Evolutionary conservation across 257 asterid species (phyloP), one percentile per base, ranked within the genome.

Genomic region (Paulownia fortunei): DNA sequence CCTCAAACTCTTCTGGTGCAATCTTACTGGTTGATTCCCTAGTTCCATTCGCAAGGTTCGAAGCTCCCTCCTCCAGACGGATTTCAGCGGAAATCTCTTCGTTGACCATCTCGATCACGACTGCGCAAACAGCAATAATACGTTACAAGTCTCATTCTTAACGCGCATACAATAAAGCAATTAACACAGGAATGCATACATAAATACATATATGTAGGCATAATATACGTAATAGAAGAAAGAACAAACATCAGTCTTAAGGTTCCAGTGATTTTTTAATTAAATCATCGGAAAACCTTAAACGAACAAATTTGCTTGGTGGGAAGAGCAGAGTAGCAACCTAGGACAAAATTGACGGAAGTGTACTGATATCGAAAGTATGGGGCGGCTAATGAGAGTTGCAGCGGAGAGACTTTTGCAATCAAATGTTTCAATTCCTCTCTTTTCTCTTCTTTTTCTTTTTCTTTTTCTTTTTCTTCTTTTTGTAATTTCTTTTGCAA

Each of bases 1-100:
- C 94, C 85, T 81, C 92, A 32, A 86, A 52, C 59, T 83, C 97
- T 32, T 81, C 81, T 69, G 73, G 84, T 47, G 46, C 70, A 83
- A 81, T 58, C 74, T 81, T 77, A 36, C 84, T 69, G 87, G 77
- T 79, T 32, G 67, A 79, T 47, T 75, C 90, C 55, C 42, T 64
- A n/a, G 30, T 19, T 46, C 78, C 84, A 69, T 79, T 79, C 1
- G 52, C 27, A 63, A 58, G 76, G 82, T 80, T 79, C 56, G 88
- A 75, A 37, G 79, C 82, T 66, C 84, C 93, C 76, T 76, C 88
- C 58, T 69, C 88, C 70, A 21, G 58, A 34, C 42, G 65, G 15
- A 68, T 67, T 68, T 63, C 85, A 44, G 81, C 77, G 42, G 82
- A 66, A 55, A 26, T 55, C 62, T 34, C 82, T 24, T 74, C 42